phyloP scores from a whole-genome alignment of 2,329 filamentous ascomycete species.

The Neonectria faginata region DNA sequence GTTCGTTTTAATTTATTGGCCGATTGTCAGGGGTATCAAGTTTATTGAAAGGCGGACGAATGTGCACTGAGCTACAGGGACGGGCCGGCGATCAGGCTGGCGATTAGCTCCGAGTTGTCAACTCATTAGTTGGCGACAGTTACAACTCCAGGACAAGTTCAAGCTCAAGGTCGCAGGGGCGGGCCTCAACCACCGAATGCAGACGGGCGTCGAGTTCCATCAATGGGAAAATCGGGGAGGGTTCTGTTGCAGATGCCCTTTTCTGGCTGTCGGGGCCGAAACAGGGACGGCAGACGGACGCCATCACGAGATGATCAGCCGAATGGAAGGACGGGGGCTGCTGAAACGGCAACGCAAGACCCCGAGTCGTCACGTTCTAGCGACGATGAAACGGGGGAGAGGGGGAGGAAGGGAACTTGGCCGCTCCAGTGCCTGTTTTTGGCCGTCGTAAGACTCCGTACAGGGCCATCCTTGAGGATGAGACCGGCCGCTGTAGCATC shows the following conservation, averaged over 20 bases:
- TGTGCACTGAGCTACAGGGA: background rate
- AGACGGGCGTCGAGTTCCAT: conserved; percentile 9
- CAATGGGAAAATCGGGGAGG: conserved; percentile 10
- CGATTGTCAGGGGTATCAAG: background rate
- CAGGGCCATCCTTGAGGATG: conserved; percentile 23
- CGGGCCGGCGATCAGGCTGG: background rate
- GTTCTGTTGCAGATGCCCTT: background rate
- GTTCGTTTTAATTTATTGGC: background rate
- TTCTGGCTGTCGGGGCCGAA: conserved; percentile 16
- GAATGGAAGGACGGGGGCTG: conserved; percentile 14
- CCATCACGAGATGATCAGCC: conserved; percentile 16
- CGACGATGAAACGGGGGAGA: conserved; percentile 18
- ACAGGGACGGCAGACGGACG: conserved; percentile 13
- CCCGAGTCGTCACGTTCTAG: conserved; percentile 19
- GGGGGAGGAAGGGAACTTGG: conserved; percentile 1
- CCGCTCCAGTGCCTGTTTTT: conserved; percentile 20
- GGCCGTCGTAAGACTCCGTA: background rate
- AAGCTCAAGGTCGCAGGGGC: conserved; percentile 14
- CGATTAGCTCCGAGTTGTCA: background rate
- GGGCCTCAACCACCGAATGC: conserved; percentile 6
- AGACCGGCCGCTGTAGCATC: conserved; percentile 31
- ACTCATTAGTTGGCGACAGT: conserved; percentile 13
- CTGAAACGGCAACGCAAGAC: conserved; percentile 19
- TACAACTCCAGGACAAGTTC: conserved; percentile 10
- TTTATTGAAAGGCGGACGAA: conserved; percentile 17